Conservation (phyloP, 257 asterid genomes). For the Petunia secreta region DNA sequence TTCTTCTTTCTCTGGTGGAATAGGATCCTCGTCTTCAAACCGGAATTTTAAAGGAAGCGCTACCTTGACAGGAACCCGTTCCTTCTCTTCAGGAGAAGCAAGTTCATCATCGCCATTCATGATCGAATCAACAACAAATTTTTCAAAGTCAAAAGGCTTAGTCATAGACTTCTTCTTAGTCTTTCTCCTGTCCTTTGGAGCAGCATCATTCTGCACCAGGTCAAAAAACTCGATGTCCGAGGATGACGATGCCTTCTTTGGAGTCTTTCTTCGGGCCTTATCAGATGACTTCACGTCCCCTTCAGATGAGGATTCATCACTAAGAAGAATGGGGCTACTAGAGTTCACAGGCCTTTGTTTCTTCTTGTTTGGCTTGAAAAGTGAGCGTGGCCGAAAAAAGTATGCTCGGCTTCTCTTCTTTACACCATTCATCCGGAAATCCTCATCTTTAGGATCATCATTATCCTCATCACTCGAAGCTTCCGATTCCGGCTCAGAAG, state of each 20-base stretch:
- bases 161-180: not conserved
- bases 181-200: constrained; percentile 23
- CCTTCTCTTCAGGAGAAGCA: constrained; percentile 26
- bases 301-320: constrained; percentile 32
- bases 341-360: constrained; percentile 17
- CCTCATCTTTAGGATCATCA: constrained; percentile 27
- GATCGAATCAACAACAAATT: constrained; percentile 38
- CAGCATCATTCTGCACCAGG: not conserved
- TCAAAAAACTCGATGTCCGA: not conserved
- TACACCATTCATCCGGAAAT: constrained; percentile 12
- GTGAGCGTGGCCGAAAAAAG: constrained; percentile 32
- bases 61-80: not conserved
- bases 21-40: constrained; percentile 50
- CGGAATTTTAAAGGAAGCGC: constrained; percentile 56
- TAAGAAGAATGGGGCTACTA: constrained; percentile 11
- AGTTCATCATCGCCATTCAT: constrained; percentile 32
- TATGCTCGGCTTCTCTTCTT: constrained; percentile 21
- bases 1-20: constrained; percentile 44
- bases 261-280: not conserved
- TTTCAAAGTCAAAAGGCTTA: constrained; percentile 29
- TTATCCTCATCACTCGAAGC: constrained; percentile 34
- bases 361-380: constrained; percentile 25
- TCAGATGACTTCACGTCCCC: not conserved
- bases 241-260: not conserved
- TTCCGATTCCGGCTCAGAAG: constrained; percentile 21